These are phyloP conservation scores for Epichloe uncinata DNA, from an alignment of 2,329 filamentous ascomycete species.

Conservation along the genomic window DNA sequence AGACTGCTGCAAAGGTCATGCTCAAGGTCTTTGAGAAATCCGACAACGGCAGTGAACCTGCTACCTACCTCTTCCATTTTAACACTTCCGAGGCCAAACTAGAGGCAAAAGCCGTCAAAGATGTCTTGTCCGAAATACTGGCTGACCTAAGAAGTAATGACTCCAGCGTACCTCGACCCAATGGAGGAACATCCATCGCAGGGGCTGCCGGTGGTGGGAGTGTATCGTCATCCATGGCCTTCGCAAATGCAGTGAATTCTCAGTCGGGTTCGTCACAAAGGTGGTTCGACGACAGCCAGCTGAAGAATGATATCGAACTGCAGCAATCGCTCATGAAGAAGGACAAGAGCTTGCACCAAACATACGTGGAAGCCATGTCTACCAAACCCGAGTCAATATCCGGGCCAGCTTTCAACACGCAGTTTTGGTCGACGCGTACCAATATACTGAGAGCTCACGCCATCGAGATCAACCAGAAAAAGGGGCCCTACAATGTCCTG, in stretches of 20 bases:
- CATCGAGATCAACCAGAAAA: conserved; percentile 74
- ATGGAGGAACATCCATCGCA: conserved; percentile 15
- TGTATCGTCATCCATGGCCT: conserved; percentile 59
- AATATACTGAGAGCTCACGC: conserved; percentile 81
- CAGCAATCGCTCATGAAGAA: conserved; percentile 82
- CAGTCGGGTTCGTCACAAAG: conserved; percentile 38
- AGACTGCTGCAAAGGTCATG: conserved; percentile 79
- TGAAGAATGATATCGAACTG: conserved; percentile 66
- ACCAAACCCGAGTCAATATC: conserved; percentile 78
- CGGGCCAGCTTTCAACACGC: conserved; percentile 67
- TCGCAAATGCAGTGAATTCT: conserved; percentile 54
- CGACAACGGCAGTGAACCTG: conserved; percentile 42
- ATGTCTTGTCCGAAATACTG: conserved; percentile 66
- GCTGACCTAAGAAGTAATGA: conserved; percentile 50
- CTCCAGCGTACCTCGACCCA: conserved; percentile 35
- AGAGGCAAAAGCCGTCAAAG: conserved; percentile 78
- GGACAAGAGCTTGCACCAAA: conserved; percentile 60
- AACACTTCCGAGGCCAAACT: conserved; percentile 65
- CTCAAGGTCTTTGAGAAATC: conserved; percentile 77
- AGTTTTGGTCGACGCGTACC: conserved; percentile 88
- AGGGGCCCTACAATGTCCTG: conserved; percentile 86
- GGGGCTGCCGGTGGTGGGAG: conserved; percentile 23
- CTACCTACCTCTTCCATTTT: conserved; percentile 78
- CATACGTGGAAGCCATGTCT: conserved; percentile 72
- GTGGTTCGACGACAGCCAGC: conserved; percentile 68